Percentiles rank a stretch among this genome's conserved stretches.
These are phyloP conservation scores for Linum usitatissimum DNA, from an alignment of 345 rosid genomes.

Conservation along the genomic window DNA sequence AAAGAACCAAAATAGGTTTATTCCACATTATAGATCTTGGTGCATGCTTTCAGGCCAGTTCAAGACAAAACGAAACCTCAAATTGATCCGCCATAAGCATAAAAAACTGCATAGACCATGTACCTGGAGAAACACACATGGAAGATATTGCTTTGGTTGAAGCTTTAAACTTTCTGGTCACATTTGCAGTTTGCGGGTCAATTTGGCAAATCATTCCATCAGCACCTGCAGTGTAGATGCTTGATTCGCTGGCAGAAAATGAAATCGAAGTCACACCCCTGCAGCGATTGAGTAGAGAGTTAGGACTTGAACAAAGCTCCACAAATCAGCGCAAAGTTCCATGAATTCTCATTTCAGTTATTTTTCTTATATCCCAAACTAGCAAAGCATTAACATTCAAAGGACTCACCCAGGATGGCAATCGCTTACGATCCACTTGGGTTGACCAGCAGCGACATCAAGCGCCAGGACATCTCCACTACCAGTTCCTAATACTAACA, in stretches of 20 bases:
- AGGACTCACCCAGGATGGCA: constrained; percentile 88
- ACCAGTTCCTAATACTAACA: constrained; percentile 71
- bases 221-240: constrained; percentile 64
- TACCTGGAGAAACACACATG: constrained; percentile 73
- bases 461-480: constrained; percentile 91
- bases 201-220: constrained; percentile 90
- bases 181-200: constrained; percentile 35
- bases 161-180: constrained; percentile 3
- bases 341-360: background rate
- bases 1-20: background rate
- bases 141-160: constrained; percentile 49
- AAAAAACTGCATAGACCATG: background rate
- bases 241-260: constrained; percentile 45
- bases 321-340: background rate
- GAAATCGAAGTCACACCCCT: constrained; percentile 88
- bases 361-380: background rate
- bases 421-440: constrained; percentile 73
- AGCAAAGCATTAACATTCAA: background rate
- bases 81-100: background rate
- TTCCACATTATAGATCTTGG: background rate
- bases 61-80: background rate
- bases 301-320: background rate
- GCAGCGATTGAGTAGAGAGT: constrained; percentile 17
- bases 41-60: background rate
- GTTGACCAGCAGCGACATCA: constrained; percentile 82